Evolutionary conservation across 2,329 filamentous ascomycete species (phyloP), one percentile per base, ranked within the genome.

Genomic region (Neurospora sp.): DNA sequence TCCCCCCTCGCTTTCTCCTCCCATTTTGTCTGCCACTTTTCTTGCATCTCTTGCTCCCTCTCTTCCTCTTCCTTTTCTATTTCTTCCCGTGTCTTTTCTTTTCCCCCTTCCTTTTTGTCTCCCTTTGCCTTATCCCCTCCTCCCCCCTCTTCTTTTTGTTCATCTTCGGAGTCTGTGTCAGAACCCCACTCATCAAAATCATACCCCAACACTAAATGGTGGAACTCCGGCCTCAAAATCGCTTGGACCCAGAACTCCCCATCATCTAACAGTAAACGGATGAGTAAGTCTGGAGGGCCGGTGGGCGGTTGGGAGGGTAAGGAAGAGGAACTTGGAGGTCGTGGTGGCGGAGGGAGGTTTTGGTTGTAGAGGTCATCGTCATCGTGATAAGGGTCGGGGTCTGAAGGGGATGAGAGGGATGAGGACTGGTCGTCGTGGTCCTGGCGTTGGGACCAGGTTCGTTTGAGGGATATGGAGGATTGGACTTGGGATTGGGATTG

Each of bases 161-260:
- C 17, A 67, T 62, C 37, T 67, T 68, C 6, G 68, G 46, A 6
- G 36, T 68, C 8, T 0, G 70, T 71, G 0, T 68, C 68, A 2
- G 74, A 38, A 1, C 74, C 69, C 52, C 28, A 62, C 23, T 62
- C 15, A 17, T 36, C 52, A 8, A 62, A 62, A 36, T 62, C 52
- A 1, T 33, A 17, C 6, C 52, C 52, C 28, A 62, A 81, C 8
- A 86, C 78, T n/a, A 85, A 81, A 4, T 80, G 79, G 67, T 87
- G 84, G 77, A 84, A 80, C 66, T 81, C 80, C 1, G 80, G 77
- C 6, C 77, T 76, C 57, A 87, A 75, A 8, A 88, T 76, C 0
- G 84, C 84, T 75, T 88, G 85, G n/a, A 88, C 80, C 72, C 83
- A 87, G 3, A 86, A 75, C 73, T 83, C 79, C 1, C 85, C 85